These are phyloP conservation scores for Paraphaeosphaeria sporulosa DNA, from an alignment of 2,329 filamentous ascomycete species.

Conservation along the genomic window DNA sequence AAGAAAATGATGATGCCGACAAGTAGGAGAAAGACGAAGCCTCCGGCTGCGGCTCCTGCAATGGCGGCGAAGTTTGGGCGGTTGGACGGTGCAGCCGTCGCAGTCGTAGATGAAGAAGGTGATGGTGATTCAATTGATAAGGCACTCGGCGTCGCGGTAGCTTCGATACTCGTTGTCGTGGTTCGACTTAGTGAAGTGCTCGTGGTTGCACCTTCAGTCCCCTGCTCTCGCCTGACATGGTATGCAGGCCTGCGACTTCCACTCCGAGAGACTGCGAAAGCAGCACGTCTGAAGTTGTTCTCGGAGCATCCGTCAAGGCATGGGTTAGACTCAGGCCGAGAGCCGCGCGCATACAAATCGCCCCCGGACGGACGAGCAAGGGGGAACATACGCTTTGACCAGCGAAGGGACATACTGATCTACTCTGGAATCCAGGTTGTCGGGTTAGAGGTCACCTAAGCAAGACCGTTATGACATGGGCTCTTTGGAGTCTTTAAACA, in stretches of 20 bases:
- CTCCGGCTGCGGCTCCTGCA: slow-evolving; percentile 9
- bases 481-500: slow-evolving; percentile 2
- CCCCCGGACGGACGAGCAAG: slow-evolving; percentile 46
- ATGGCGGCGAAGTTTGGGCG: slow-evolving; percentile 2
- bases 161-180: neutral
- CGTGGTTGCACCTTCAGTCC: neutral
- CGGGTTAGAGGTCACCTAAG: slow-evolving; percentile 5
- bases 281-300: slow-evolving; percentile 32
- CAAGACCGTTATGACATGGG: neutral
- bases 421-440: neutral
- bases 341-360: slow-evolving; percentile 46
- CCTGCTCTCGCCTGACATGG: neutral
- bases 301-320: slow-evolving; percentile 45
- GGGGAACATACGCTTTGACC: slow-evolving; percentile 23
- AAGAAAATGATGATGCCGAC: slow-evolving; percentile 8
- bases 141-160: neutral
- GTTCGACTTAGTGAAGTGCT: neutral
- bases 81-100: neutral
- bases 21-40: slow-evolving; percentile 1
- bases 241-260: neutral
- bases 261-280: neutral
- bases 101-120: neutral
- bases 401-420: slow-evolving; percentile 6
- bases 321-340: slow-evolving; percentile 43
- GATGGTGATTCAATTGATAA: neutral